phyloP scores from a whole-genome alignment of 495 filamentous ascomycete genomes.

The Aspergillus affinis region DNA sequence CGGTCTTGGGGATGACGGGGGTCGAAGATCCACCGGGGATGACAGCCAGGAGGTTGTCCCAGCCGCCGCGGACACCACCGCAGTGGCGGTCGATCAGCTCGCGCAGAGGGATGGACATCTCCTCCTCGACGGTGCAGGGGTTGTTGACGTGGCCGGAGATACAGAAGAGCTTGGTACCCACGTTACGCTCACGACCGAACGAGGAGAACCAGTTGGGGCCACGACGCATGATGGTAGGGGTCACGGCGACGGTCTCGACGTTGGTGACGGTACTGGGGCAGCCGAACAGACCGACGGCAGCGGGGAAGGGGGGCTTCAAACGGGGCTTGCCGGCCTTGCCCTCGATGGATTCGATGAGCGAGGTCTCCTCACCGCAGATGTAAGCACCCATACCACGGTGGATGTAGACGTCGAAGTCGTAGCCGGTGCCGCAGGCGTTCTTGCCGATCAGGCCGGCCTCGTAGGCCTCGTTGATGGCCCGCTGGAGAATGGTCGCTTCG shows the following conservation, averaged over 20 bases:
- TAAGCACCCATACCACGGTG: slow-evolving; percentile 98
- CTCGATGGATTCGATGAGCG: slow-evolving; percentile 94
- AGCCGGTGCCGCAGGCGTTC: slow-evolving; percentile 94
- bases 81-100: slow-evolving; percentile 98
- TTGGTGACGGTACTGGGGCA: slow-evolving; percentile 98
- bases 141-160: slow-evolving; percentile 99
- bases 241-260: slow-evolving; percentile 94
- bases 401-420: slow-evolving; percentile 96
- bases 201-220: slow-evolving; percentile 88
- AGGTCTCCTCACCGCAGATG: slow-evolving; percentile 97
- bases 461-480: slow-evolving; percentile 97
- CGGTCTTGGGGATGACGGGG: slow-evolving; percentile 81
- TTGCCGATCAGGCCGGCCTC: slow-evolving; percentile 90
- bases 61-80: slow-evolving; percentile 92
- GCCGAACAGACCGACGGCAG: slow-evolving; percentile 93
- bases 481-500: slow-evolving; percentile 90
- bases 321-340: slow-evolving; percentile 98
- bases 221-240: slow-evolving; percentile 92
- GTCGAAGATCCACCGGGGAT: slow-evolving; percentile 97
- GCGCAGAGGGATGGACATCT: slow-evolving; percentile 93
- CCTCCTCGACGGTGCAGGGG: slow-evolving; percentile 95
- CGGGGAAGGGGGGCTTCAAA: slow-evolving; percentile 97
- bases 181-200: slow-evolving; percentile 93
- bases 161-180: slow-evolving; percentile 96
- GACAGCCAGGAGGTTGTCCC: slow-evolving; percentile 94